These are phyloP conservation scores for Sextonia rubra DNA, from an alignment of 164 flowering plant genomes.

Conservation along the genomic window DNA sequence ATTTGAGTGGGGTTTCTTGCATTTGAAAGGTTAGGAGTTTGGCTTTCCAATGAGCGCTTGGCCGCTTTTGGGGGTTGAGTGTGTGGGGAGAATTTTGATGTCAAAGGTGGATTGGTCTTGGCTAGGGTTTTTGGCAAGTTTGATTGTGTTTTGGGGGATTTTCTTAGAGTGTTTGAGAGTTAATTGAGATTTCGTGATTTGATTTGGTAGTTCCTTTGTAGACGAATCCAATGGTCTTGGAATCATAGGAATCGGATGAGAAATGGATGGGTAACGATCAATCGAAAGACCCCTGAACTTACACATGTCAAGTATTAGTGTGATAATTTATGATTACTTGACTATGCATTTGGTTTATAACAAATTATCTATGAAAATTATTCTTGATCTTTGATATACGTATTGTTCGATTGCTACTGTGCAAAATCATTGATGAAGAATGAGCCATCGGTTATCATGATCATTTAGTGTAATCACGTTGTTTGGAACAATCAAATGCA, in stretches of 20 bases:
- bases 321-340: neutral
- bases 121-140: constrained; percentile 25
- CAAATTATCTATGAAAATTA: neutral
- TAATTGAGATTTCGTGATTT: constrained; percentile 5
- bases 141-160: constrained; percentile 17
- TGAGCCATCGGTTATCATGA: neutral
- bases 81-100: constrained; percentile 19
- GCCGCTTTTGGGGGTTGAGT: neutral
- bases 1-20: constrained; percentile 32
- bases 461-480: neutral
- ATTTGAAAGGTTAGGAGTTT: constrained; percentile 28
- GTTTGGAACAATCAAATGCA: neutral
- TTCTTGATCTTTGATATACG: neutral
- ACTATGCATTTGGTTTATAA: neutral
- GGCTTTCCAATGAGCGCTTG: constrained; percentile 43
- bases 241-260: constrained; percentile 26
- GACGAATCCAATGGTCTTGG: constrained; percentile 22
- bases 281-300: constrained; percentile 26
- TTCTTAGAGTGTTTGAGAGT: constrained; percentile 12
- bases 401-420: neutral
- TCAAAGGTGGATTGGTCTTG: constrained; percentile 27
- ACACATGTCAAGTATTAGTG: constrained; percentile 27
- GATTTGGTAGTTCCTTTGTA: constrained; percentile 16
- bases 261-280: constrained; percentile 10
- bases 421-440: neutral